Conservation (phyloP, 2,329 filamentous ascomycete species). For the Fusarium acutatum region DNA sequence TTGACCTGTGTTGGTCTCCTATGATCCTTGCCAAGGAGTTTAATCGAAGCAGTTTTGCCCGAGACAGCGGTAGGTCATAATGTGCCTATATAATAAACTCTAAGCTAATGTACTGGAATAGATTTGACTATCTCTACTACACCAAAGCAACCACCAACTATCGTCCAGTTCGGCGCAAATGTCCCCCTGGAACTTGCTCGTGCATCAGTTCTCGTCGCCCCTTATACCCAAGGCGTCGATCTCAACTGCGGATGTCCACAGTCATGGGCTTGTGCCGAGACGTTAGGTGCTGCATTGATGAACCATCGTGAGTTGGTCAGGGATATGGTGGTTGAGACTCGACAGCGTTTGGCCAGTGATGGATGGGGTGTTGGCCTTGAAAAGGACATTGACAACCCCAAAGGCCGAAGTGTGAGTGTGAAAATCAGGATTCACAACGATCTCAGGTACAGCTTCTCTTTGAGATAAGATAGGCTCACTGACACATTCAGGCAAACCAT, state of each 20-base stretch:
- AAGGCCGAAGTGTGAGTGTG: slow-evolving; percentile 69
- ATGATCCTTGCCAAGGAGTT: slow-evolving; percentile 78
- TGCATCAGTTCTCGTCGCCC: slow-evolving; percentile 68
- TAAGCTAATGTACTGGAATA: slow-evolving; percentile 31
- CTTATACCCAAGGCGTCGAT: slow-evolving; percentile 71
- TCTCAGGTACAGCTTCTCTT: slow-evolving; percentile 52
- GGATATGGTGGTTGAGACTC: slow-evolving; percentile 69
- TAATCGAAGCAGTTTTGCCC: slow-evolving; percentile 66
- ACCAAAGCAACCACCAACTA: slow-evolving; percentile 63
- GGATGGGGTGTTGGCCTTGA: slow-evolving; percentile 62
- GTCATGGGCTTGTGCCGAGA: slow-evolving; percentile 75
- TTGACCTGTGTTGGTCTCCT: slow-evolving; percentile 75
- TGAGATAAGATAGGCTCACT: neutral
- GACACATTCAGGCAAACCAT: slow-evolving; percentile 56
- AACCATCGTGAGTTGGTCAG: slow-evolving; percentile 70
- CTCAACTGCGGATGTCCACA: slow-evolving; percentile 80
- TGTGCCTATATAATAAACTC: neutral
- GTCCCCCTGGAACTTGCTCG: slow-evolving; percentile 68
- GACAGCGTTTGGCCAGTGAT: slow-evolving; percentile 58
- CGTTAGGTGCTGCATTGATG: slow-evolving; percentile 75
- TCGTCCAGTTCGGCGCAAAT: slow-evolving; percentile 74
- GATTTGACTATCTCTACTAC: slow-evolving; percentile 69
- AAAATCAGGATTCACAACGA: slow-evolving; percentile 76
- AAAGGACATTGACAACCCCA: slow-evolving; percentile 52
- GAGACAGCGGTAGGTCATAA: slow-evolving; percentile 62